Evolutionary conservation across 2,329 filamentous ascomycete genomes (phyloP), one percentile per base, ranked within the genome.

Genomic region (Neonectria hederae): DNA sequence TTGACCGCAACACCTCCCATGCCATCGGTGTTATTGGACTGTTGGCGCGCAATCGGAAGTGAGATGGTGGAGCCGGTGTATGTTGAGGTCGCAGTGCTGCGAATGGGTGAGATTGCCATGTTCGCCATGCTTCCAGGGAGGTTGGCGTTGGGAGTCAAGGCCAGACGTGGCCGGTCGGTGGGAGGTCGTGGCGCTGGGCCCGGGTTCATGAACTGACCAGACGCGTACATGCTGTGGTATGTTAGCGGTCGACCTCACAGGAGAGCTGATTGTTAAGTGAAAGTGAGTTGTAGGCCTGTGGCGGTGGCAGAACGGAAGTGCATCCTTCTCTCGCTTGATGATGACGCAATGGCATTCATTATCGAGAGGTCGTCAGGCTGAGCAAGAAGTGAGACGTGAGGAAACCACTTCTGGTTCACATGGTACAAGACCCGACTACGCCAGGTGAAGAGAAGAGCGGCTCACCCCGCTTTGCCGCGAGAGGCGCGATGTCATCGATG

Each of bases 161-260:
- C 90, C 71, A 97, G 88, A 76, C 92, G 90, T 65, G 94, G 92
- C 74, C 92, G 89, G 76, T 96, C 92, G 65, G 87, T 90, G 21
- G 95, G 96, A 65, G 96, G 95, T 74, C 92, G 91, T 70, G 96
- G 96, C 71, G 96, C 95, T 73, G 96, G 95, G 69, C 96, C 94
- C 67, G 96, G 94, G 80, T 98, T 98, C 92, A 98, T 97, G 83
- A 98, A 98, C 79, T 89, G 87, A 74, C 84, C 87, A 69, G 83
- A 82, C 45, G 86, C 81, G 76, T 89, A 90, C 72, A 86, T 79
- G 76, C 86, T 89, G 74, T 24, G 32, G 51, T 49, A 59, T 49
- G 65, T 74, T 61, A 74, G 72, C 62, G 61, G 46, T 58, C 32
- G 35, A 45, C 49, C 40, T 21, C 42, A 51, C 32, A 21, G 40